Percentiles rank a stretch among this genome's conserved stretches.
Conservation (phyloP, 176 grass and related monocot species). For the Ananas comosus region DNA sequence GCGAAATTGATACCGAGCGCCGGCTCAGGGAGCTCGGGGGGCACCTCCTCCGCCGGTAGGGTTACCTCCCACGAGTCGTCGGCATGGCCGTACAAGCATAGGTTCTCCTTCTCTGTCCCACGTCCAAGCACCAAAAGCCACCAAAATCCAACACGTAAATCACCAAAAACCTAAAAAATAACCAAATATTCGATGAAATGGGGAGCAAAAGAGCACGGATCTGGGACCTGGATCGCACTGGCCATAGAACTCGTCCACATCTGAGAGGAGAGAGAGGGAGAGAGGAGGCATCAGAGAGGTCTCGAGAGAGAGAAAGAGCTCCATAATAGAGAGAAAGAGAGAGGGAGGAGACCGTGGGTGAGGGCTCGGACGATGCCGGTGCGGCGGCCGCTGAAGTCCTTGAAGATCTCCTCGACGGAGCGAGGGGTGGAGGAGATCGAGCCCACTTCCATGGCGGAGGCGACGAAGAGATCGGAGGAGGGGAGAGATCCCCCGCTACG, state of each 20-base stretch:
- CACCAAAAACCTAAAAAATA: background rate
- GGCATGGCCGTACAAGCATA: conserved; percentile 21
- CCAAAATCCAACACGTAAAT: background rate
- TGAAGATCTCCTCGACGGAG: conserved; percentile 31
- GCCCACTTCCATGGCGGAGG: conserved; percentile 19
- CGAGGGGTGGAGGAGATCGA: conserved; percentile 17
- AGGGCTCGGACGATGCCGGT: conserved; percentile 27
- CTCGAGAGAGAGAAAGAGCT: background rate
- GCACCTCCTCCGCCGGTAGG: conserved; percentile 27
- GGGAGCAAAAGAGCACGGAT: background rate
- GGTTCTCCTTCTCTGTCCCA: conserved; percentile 26
- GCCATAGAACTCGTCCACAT: conserved; percentile 29
- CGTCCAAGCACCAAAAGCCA: background rate
- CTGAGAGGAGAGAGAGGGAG: background rate
- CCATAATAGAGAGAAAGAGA: background rate
- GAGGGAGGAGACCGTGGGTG: conserved; percentile 12
- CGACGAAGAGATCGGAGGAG: background rate
- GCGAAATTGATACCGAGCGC: conserved; percentile 29
- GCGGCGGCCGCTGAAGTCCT: conserved; percentile 26
- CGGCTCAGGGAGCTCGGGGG: conserved; percentile 25
- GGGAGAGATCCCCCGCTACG: background rate
- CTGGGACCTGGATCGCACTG: conserved; percentile 25
- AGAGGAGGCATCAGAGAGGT: conserved; percentile 2
- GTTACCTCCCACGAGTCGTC: conserved; percentile 28
- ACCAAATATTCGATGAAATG: background rate